Base-by-base conservation (phyloP, 495 filamentous ascomycete genomes). In the Penicillium cinerascens region DNA sequence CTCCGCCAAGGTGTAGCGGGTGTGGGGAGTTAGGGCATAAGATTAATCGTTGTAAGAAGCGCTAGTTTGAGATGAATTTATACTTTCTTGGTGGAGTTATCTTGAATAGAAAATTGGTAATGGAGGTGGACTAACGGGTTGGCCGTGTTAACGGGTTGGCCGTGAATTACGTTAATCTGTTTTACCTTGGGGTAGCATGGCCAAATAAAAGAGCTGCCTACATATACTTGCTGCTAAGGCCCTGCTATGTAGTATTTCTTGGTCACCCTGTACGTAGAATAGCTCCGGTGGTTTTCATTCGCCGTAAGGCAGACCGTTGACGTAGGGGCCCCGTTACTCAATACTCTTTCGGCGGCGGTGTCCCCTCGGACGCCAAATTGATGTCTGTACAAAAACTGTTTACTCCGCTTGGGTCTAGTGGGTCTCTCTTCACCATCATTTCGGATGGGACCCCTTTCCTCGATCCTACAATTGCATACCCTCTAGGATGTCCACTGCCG, bases 401-500 rank as follows among this genome's bases (percentile, higher is more conserved):
- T n/a, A 52, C 45, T 56, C 37, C 45, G 21, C 49, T 23, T 23
- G 3, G 22, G n/a, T n/a, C 22, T 23, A 16, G 13, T 48, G 44
- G 35, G 17, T 22, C 16, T 21, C 7, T 38, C 46, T 9, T 25
- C 26, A 29, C 4, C 15, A 17, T 21, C 46, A 21, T 27, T 3
- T 50, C 61, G 59, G 46, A 69, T 71, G 66, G 66, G 51, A 63
- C 22, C 10, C 39, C 18, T 37, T 23, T 52, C 16, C 47, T 29
- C 22, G 11, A 49, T 33, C 38, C 40, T 25, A 21, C 46, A 54
- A 52, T 54, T 59, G 29, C 44, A 47, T 52, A 27, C 45, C 50
- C 26, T 39, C 21, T 44, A 65, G 52, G 40, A 74, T 74, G 71
- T 74, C 71, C 38, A 65, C 59, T 43, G 64, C 69, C 53, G 53